Percentiles rank a stretch among this genome's conserved stretches.
Conservation (phyloP, 176 grass and related monocot species). For the Aegilops speltoides region DNA sequence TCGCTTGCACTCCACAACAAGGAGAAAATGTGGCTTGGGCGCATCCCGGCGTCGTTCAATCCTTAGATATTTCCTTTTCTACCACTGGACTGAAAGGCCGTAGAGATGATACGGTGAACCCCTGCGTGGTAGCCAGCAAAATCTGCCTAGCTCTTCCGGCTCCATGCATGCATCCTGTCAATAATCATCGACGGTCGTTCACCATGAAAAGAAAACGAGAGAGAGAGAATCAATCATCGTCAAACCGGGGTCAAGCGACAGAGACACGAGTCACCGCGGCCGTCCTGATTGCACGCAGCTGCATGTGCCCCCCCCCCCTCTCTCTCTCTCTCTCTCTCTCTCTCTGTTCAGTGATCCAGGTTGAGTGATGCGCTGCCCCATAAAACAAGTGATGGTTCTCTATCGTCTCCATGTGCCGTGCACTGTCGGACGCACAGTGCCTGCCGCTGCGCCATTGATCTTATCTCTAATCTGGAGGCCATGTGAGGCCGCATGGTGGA, state of each 20-base stretch:
- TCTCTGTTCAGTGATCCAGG: background rate
- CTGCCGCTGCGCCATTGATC: background rate
- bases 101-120: too few relatives aligned
- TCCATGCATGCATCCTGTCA: background rate
- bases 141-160: too few relatives aligned
- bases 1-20: constrained; percentile 17
- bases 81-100: background rate
- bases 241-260: background rate
- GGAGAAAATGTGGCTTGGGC: background rate
- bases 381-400: background rate
- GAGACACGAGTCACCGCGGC: background rate
- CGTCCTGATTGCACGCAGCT: background rate
- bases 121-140: too few relatives aligned
- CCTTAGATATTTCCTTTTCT: background rate
- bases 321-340: too few relatives aligned
- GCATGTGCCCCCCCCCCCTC: background rate
- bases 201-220: background rate
- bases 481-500: background rate
- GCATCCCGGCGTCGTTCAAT: background rate
- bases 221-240: background rate
- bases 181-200: background rate
- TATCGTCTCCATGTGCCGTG: background rate
- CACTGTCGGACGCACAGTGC: background rate
- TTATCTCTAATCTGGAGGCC: background rate
- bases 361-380: background rate